Base-by-base conservation (phyloP, 1,284 basidiomycete species). In the Malassezia brasiliensis region DNA sequence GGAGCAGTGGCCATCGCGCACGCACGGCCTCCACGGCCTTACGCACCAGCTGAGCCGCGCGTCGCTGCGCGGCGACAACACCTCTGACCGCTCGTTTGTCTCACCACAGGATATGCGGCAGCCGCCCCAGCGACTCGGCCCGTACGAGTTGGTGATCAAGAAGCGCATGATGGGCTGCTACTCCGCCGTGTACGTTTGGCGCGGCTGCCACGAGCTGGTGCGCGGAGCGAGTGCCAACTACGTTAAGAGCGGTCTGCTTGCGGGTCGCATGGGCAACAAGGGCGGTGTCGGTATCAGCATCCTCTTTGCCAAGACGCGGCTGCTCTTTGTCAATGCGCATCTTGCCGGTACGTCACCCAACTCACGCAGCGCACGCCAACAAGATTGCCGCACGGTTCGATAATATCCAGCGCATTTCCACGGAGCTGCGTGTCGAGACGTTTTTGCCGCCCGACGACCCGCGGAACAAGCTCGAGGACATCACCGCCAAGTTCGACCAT, bases 81-180 rank as follows among this genome's bases (percentile, higher is more conserved):
- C 8, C 2, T 40, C 38, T 9, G 38, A 40, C 38, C 17, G 17
- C 22, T 10, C 38, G 14, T 40, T n/a, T 15, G 17, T 40, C 10
- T 40, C 44, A 5, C 31, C 52, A 3, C 15, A 12, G 22, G 46
- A 25, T 19, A 40, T 48, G 45, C 44, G 20, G 3, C 12, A 10
- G 17, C 46, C 63, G 2, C 69, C 69, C 0, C 56, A 53, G 17
- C 40, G 53, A 8, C 47, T 72, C 2, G 70, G 70, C 1, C 87
- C 87, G 5, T 91, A 91, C 67, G 80, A 85, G 65, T 78, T 89
- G 12, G 78, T 90, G 19, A 80, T 82, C 49, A 91, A 91, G 74
- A 87, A 90, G 63, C 80, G 88, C 12, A 80, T 91, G 78, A 87
- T 90, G 85, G 88, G 88, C 1, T 81, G 90, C 44, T 90, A 90